A percentile compares a stretch with the other conserved stretches of the same genome.
Evolutionary conservation across 176 grass and related monocot species (phyloP).

Genomic region (Oryza rufipogon): DNA sequence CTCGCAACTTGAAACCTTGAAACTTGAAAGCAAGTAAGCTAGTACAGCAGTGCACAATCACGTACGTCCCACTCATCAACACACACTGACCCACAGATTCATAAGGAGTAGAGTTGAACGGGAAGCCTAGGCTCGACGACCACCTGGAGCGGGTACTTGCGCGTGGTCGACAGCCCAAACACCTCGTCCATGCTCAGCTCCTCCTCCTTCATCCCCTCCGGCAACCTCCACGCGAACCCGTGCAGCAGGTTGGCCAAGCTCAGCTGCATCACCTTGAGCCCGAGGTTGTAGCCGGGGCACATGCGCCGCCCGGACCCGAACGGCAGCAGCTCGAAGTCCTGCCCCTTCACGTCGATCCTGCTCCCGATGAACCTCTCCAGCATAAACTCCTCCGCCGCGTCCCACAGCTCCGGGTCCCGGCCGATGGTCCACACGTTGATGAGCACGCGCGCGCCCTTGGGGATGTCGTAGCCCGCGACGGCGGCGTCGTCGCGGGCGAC

Average conservation of each 20-base stretch:
- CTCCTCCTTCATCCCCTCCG: not conserved
- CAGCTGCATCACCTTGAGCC: slow-evolving; percentile 46
- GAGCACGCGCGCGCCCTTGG: slow-evolving; percentile 12
- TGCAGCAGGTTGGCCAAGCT: slow-evolving; percentile 50
- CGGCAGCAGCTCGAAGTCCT: slow-evolving; percentile 52
- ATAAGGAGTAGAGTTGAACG: not conserved
- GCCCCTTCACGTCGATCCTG: slow-evolving; percentile 43
- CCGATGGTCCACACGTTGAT: slow-evolving; percentile 54
- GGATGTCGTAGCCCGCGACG: slow-evolving; percentile 47
- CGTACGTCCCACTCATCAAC: not conserved
- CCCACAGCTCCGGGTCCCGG: slow-evolving; percentile 48
- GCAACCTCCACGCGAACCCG: slow-evolving; percentile 25
- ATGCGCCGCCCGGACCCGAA: slow-evolving; percentile 55
- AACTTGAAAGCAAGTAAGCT: no score
- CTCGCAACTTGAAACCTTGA: no score
- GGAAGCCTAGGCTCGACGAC: not conserved
- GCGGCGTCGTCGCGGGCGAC: slow-evolving; percentile 31
- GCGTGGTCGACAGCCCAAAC: not conserved
- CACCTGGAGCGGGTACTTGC: slow-evolving; percentile 5
- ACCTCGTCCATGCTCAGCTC: slow-evolving; percentile 18
- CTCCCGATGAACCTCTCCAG: slow-evolving; percentile 45
- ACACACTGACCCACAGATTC: not conserved
- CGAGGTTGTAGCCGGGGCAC: slow-evolving; percentile 52
- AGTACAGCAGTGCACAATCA: not conserved
- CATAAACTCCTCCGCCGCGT: slow-evolving; percentile 48